Base-by-base conservation (phyloP, 306 rosid genomes). In the Pachyrhizus erosus region DNA sequence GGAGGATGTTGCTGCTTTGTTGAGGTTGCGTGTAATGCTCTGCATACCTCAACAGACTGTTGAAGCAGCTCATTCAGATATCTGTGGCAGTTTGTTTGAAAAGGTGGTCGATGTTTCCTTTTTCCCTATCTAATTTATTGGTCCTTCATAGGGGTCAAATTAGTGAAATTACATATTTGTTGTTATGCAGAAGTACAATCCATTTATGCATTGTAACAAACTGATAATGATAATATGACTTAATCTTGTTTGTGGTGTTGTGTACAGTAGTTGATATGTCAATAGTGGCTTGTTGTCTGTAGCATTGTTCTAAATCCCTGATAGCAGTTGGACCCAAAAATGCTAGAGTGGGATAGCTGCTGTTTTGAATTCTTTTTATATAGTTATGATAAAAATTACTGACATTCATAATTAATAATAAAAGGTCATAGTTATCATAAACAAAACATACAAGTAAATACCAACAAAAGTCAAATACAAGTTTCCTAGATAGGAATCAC, bases 31-130 rank as follows among this genome's bases (percentile, higher is more conserved):
- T 21, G 97, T 96, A 80, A 84, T 93, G 97, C 94, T 96, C 27
- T 96, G 99, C 79, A 67, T 96, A 80, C 97, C 99, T 78, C 98
- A 93, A 75, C 91, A 88, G 80, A 89, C 82, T 40, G 96, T 96
- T 76, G 98, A 96, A 86, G 94, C 97, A 23, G 98, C 96, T 52
- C 99, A 96, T 78, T 80, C 92, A 58, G 99, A 92, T 83, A 96
- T 96, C 67, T 96, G 99, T 90, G 99, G 99, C 81, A 87, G 91
- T 87, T 84, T 96, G 90, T 96, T 96, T 92, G 97, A 92, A 79
- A 93, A 92, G 97, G 99, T 93, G 77, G 77, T 64, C 48, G 40
- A 54, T 64, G 51, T 74, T 73, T 27, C 77, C 42, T 81, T 78
- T 78, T 66, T 54, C 40, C 58, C 45, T 69, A 14, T 31, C 75